Percentiles rank a stretch among this genome's conserved stretches.
These are phyloP conservation scores for Trichoderma guizhouense DNA, from an alignment of 2,329 filamentous ascomycete species.

Conservation along the genomic window DNA sequence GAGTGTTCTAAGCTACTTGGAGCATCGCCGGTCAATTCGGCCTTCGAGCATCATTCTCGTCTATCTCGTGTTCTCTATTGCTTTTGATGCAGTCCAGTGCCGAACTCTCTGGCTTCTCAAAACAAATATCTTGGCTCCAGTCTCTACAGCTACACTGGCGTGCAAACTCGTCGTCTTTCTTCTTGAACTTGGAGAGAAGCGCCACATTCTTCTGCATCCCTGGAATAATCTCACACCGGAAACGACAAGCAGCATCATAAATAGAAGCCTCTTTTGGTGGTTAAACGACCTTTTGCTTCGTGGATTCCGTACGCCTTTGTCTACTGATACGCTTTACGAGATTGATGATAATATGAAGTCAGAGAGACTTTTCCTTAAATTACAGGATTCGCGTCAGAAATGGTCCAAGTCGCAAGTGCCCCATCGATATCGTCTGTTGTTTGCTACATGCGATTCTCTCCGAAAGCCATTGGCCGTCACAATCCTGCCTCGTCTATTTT, in stretches of 20 bases:
- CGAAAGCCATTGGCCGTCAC: constrained; percentile 19
- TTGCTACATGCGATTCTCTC: constrained; percentile 8
- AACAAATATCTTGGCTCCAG: constrained; percentile 22
- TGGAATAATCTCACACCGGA: constrained; percentile 28
- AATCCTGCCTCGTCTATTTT: constrained; percentile 27
- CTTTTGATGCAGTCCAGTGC: constrained; percentile 30
- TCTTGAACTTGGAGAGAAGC: constrained; percentile 31
- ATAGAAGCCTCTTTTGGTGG: constrained; percentile 35
- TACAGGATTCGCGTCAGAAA: constrained; percentile 6
- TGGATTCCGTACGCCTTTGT: constrained; percentile 22
- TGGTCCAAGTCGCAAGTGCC: background rate
- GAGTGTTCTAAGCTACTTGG: constrained; percentile 22
- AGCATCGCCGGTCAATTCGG: constrained; percentile 28
- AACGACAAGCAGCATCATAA: constrained; percentile 33
- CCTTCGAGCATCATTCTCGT: constrained; percentile 31
- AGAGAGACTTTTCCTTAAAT: constrained; percentile 13
- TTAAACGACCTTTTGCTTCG: constrained; percentile 29
- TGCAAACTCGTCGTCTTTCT: constrained; percentile 30
- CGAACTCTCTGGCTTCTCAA: constrained; percentile 33
- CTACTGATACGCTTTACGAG: constrained; percentile 17
- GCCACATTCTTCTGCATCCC: constrained; percentile 21
- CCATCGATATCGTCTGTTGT: constrained; percentile 14
- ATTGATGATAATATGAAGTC: constrained; percentile 21
- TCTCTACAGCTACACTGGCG: constrained; percentile 26
- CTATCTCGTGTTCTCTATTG: constrained; percentile 30